These are phyloP conservation scores for Heliamphora pulchella DNA, from an alignment of 179 eudicot species.

Conservation along the genomic window DNA sequence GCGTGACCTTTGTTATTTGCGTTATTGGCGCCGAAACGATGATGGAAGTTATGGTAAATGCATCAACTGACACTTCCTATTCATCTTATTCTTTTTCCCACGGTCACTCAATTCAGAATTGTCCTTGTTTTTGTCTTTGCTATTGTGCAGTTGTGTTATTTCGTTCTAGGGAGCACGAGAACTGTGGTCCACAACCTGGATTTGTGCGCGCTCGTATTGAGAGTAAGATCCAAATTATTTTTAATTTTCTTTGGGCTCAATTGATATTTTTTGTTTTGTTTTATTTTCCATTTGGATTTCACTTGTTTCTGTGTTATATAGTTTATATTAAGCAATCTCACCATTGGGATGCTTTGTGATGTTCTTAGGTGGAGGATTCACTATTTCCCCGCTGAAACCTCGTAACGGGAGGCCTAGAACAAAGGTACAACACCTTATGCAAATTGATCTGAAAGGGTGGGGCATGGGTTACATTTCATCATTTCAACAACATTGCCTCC, in stretches of 20 bases:
- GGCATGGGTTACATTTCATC: constrained; percentile 79
- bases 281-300: neutral
- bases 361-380: constrained; percentile 88
- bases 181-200: constrained; percentile 97
- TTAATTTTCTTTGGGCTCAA: constrained; percentile 6
- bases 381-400: constrained; percentile 83
- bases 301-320: neutral
- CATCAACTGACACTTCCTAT: constrained; percentile 5
- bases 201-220: constrained; percentile 96
- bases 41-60: constrained; percentile 96
- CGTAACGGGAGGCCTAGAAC: constrained; percentile 88
- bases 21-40: constrained; percentile 99
- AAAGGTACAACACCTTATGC: constrained; percentile 99
- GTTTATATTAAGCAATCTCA: neutral
- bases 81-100: constrained; percentile 11
- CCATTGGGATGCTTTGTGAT: neutral
- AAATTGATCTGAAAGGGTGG: constrained; percentile 98
- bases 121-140: constrained; percentile 13
- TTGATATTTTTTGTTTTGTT: neutral
- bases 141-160: constrained; percentile 82
- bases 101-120: neutral
- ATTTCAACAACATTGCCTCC: constrained; percentile 93
- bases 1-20: constrained; percentile 96
- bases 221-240: constrained; percentile 45
- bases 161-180: constrained; percentile 91